phyloP scores from a whole-genome alignment of 2,329 filamentous ascomycete genomes.

The Niveomyces coronatus region DNA sequence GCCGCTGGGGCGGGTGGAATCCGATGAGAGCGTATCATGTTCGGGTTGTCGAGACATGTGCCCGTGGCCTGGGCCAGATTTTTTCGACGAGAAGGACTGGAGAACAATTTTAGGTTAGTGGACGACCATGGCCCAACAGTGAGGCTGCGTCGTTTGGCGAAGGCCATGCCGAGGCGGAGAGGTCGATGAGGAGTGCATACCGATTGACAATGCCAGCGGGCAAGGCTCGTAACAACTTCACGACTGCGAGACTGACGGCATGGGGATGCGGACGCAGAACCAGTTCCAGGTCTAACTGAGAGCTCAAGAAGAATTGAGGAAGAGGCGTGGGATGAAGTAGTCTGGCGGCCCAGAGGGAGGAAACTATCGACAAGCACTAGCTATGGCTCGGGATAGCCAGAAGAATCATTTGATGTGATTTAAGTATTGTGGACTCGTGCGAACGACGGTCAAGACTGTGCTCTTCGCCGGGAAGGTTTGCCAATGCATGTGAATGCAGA shows the following conservation, averaged over 20 bases:
- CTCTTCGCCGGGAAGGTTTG: neutral
- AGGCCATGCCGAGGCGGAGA: neutral
- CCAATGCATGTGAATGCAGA: neutral
- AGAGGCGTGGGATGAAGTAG: neutral
- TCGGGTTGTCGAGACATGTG: conserved; percentile 52
- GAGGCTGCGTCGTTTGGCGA: neutral
- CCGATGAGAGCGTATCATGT: conserved; percentile 45
- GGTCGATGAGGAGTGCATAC: conserved; percentile 1
- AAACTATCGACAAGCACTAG: too few relatives aligned
- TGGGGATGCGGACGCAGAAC: neutral
- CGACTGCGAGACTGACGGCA: neutral
- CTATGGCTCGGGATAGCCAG: too few relatives aligned
- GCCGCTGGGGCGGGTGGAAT: conserved; percentile 44
- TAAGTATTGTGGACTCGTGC: too few relatives aligned
- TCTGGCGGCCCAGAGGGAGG: too few relatives aligned
- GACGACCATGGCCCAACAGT: neutral
- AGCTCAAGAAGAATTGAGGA: neutral
- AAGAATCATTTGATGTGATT: too few relatives aligned
- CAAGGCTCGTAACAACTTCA: conserved; percentile 1
- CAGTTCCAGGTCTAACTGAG: neutral
- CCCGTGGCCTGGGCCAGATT: conserved; percentile 23
- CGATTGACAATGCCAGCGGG: conserved; percentile 2
- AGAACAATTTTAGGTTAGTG: neutral
- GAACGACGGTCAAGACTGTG: too few relatives aligned
- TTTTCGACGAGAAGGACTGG: neutral